Base-by-base conservation (phyloP, 2,329 filamentous ascomycete species). In the Trichothecium roseum region DNA sequence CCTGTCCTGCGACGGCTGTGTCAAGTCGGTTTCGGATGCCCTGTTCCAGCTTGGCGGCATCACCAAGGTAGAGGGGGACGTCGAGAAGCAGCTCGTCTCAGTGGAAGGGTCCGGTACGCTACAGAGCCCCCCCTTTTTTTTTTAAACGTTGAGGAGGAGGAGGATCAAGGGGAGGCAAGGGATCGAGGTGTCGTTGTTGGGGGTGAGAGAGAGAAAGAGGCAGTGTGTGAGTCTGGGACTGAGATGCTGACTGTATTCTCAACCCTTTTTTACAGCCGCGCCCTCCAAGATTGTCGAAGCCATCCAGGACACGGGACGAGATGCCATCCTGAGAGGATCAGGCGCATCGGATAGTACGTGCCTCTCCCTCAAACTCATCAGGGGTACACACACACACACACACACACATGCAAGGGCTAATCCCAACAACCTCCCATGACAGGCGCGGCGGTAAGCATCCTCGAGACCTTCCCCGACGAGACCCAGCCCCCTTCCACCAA, bases 301-400 rank as follows among this genome's bases (percentile, higher is more conserved):
- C 7, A 94, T 96, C 44, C 84, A 95, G 63, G 69, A 72, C 30
- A 95, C 88, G 8, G 91, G 91, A 35, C 78, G 87, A 51, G 89
- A 96, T 72, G 89, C 89, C 31, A 95, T 98, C 52, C 64, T 98
- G 39, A 81, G 91, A 46, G 91, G 91, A 37, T 88, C 83, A 40
- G 91, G 91, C 43, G 74, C 71, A 48, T 81, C 85, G 53, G 81
- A 95, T 61, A 85, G 85, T 88, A 68, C 51, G 78, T 72, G 39
- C 16, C 10, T 16, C 15, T 20, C 16, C 15, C n/a, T n/a, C n/a
- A n/a, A n/a, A n/a, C n/a, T n/a, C 20, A 24, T 24, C 20, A 24
- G 20, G 20, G n/a, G n/a, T n/a, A n/a, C n/a, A n/a, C n/a, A n/a
- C n/a, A n/a, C n/a, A n/a, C n/a, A n/a, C n/a, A n/a, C n/a, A n/a